A percentile compares a stretch with the other conserved stretches of the same genome.
Evolutionary conservation across 148 eudicot genomes (phyloP).

Genomic region (Rhododendron simsii): DNA sequence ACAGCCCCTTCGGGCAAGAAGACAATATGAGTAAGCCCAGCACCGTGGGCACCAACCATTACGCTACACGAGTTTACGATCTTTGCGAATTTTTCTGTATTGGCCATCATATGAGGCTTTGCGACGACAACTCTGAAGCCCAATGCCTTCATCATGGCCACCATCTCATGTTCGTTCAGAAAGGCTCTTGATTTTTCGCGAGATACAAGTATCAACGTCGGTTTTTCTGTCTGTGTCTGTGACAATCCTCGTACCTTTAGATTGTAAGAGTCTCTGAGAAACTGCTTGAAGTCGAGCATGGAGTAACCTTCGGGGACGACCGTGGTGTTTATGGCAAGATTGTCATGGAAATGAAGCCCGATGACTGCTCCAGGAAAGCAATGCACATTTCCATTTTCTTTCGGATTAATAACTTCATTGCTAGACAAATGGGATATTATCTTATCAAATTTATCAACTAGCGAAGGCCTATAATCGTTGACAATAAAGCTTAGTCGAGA

Average conservation of each 20-base stretch:
- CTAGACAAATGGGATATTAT: not conserved
- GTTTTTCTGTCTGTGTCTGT: not conserved
- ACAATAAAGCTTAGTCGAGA: not conserved
- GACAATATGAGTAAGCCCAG: conserved; percentile 45
- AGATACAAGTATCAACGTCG: not conserved
- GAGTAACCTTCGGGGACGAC: not conserved
- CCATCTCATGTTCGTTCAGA: not conserved
- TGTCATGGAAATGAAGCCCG: not conserved
- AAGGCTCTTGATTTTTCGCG: not conserved
- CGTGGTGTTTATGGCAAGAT: not conserved
- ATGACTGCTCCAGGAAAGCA: not conserved
- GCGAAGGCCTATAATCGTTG: not conserved
- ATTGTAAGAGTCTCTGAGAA: not conserved
- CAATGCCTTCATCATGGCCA: not conserved
- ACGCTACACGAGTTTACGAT: conserved; percentile 45
- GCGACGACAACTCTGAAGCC: not conserved
- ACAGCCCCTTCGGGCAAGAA: conserved; percentile 51
- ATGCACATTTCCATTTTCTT: not conserved
- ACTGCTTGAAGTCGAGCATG: not conserved
- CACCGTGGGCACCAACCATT: conserved; percentile 54
- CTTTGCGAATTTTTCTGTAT: conserved; percentile 11
- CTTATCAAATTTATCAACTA: not conserved
- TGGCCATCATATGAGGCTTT: not conserved
- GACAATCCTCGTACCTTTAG: not conserved
- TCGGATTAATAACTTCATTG: not conserved